These are phyloP conservation scores for Petunia axillaris DNA, from an alignment of 257 asterid species.

Conservation along the genomic window DNA sequence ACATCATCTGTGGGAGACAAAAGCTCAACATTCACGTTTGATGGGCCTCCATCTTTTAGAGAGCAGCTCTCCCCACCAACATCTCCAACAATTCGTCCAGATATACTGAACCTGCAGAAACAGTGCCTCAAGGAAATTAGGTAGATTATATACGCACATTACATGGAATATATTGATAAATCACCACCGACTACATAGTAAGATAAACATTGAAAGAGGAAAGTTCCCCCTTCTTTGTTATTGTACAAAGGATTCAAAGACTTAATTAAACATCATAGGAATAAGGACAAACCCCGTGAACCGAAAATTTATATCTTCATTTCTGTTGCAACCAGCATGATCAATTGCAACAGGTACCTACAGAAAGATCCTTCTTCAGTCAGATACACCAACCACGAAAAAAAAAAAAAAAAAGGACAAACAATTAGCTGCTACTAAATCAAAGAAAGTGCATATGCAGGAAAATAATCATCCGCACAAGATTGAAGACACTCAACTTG, in stretches of 20 bases:
- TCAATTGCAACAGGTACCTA: slow-evolving; percentile 88
- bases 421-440: neutral
- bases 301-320: slow-evolving; percentile 88
- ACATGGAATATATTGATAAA: neutral
- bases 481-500: slow-evolving; percentile 69
- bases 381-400: slow-evolving; percentile 27
- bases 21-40: slow-evolving; percentile 77
- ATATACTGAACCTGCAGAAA: slow-evolving; percentile 67
- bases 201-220: neutral
- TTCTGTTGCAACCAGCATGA: slow-evolving; percentile 84
- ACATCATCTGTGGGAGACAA: slow-evolving; percentile 70
- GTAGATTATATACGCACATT: slow-evolving; percentile 14
- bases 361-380: slow-evolving; percentile 30
- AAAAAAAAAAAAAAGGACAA: neutral
- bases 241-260: slow-evolving; percentile 1
- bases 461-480: slow-evolving; percentile 25
- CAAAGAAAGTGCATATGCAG: slow-evolving; percentile 10
- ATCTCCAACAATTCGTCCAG: slow-evolving; percentile 85
- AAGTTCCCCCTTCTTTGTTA: neutral
- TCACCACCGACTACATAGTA: neutral
- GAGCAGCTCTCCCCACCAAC: slow-evolving; percentile 81
- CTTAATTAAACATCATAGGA: slow-evolving; percentile 11
- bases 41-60: slow-evolving; percentile 73
- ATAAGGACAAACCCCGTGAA: slow-evolving; percentile 75
- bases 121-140: slow-evolving; percentile 35